phyloP scores from a whole-genome alignment of 208 protist genomes.

The Leptomonas pyrrhocoris region DNA sequence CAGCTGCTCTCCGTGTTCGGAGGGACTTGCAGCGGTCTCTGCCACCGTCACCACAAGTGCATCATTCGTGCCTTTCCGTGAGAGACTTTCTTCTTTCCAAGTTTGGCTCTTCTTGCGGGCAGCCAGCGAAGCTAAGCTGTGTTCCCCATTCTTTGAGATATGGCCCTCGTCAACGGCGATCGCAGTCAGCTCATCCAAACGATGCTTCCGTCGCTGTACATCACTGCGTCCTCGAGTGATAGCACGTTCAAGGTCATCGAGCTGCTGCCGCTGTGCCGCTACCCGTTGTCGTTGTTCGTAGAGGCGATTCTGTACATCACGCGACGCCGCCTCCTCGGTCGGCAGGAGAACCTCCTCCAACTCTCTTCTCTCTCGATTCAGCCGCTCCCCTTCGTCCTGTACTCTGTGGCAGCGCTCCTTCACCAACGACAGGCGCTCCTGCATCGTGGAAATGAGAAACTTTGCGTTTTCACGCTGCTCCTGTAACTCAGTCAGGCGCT shows the following conservation, averaged over 20 bases:
- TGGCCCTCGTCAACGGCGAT: not conserved
- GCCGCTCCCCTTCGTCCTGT: not conserved
- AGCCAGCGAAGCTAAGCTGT: not conserved
- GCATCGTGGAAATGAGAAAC: slow-evolving; percentile 16
- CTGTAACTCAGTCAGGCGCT: slow-evolving; percentile 17
- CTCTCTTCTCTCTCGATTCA: not conserved
- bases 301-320: slow-evolving; percentile 16
- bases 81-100: not conserved
- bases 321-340: slow-evolving; percentile 11
- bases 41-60: not conserved
- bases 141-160: too few relatives aligned
- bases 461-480: slow-evolving; percentile 24
- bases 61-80: not conserved
- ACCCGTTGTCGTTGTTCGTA: slow-evolving; percentile 6
- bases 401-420: not conserved
- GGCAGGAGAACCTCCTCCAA: slow-evolving; percentile 18
- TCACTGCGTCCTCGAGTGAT: slow-evolving; percentile 9
- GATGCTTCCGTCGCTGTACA: slow-evolving; percentile 22
- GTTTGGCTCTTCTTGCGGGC: not conserved
- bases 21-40: not conserved
- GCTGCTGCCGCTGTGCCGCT: slow-evolving; percentile 1
- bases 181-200: slow-evolving; percentile 5
- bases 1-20: slow-evolving; percentile 2
- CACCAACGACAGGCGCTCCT: slow-evolving; percentile 17
- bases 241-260: slow-evolving; percentile 8